These are phyloP conservation scores for Globisporangium spiculum DNA, from an alignment of 352 stramenopile species.

Conservation along the genomic window DNA sequence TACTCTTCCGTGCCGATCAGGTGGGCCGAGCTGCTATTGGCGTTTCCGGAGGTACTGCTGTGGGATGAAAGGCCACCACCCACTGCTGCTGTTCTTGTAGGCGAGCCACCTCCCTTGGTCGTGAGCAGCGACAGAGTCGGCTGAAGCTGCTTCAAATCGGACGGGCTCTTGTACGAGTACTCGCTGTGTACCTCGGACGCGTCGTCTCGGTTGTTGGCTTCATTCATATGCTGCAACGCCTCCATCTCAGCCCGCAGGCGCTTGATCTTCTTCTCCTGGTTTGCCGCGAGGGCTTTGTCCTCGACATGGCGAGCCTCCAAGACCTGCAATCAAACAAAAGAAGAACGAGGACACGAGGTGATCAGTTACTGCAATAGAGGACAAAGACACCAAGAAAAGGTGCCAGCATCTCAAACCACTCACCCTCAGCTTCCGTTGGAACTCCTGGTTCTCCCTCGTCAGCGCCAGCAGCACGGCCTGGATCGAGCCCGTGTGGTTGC, in stretches of 20 bases:
- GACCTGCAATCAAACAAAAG: slow-evolving; percentile 26
- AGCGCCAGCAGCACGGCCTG: slow-evolving; percentile 57
- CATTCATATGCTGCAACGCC: slow-evolving; percentile 68
- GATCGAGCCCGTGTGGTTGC: slow-evolving; percentile 18
- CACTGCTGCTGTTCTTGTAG: neutral
- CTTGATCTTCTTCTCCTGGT: slow-evolving; percentile 73
- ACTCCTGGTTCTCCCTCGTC: slow-evolving; percentile 68
- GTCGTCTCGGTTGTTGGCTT: slow-evolving; percentile 36
- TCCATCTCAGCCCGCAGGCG: slow-evolving; percentile 66
- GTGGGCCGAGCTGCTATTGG: slow-evolving; percentile 25
- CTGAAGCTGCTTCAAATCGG: slow-evolving; percentile 17
- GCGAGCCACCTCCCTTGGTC: neutral
- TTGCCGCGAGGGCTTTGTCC: slow-evolving; percentile 49
- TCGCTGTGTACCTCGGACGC: slow-evolving; percentile 24
- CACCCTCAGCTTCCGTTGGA: slow-evolving; percentile 56
- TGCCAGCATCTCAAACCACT: neutral
- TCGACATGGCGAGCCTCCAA: slow-evolving; percentile 56
- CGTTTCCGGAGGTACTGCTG: neutral
- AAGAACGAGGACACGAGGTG: neutral
- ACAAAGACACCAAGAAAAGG: neutral
- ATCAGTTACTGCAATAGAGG: neutral
- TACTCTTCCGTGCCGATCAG: slow-evolving; percentile 43
- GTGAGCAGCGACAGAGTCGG: neutral
- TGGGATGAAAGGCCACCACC: slow-evolving; percentile 8
- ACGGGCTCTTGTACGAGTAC: slow-evolving; percentile 9